Conservation (phyloP, 2,329 filamentous ascomycete genomes). For the Fusarium stilboides region DNA sequence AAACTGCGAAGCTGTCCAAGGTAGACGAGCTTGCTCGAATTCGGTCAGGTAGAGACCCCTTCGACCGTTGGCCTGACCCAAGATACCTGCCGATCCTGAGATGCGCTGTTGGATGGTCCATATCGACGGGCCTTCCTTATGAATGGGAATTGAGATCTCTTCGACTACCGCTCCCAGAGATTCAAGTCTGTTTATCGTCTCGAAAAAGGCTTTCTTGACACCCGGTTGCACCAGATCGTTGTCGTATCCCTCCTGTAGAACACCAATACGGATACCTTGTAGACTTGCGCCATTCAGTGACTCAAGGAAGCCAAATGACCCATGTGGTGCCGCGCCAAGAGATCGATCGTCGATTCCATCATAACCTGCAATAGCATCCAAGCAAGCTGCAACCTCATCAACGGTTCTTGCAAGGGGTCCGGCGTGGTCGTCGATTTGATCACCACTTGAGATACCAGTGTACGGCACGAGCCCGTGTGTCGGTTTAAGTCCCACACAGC, state of each 20-base stretch:
- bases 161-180: conserved; percentile 65
- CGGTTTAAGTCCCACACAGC: conserved; percentile 65
- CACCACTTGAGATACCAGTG: conserved; percentile 64
- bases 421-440: conserved; percentile 66
- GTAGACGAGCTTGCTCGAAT: conserved; percentile 64
- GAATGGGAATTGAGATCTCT: conserved; percentile 66
- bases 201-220: conserved; percentile 59
- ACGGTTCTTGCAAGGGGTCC: conserved; percentile 61
- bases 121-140: conserved; percentile 63
- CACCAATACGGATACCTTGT: conserved; percentile 57
- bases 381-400: conserved; percentile 57
- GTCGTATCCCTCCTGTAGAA: conserved; percentile 63
- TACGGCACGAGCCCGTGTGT: conserved; percentile 67
- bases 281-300: conserved; percentile 4
- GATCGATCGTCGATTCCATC: conserved; percentile 65
- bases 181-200: conserved; percentile 59
- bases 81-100: conserved; percentile 59
- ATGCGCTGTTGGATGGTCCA: conserved; percentile 67
- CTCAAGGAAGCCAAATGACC: conserved; percentile 41
- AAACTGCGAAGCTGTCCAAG: conserved; percentile 64
- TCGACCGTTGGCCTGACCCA: conserved; percentile 62
- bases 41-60: conserved; percentile 65
- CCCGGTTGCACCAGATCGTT: conserved; percentile 56
- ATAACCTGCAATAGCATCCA: conserved; percentile 64
- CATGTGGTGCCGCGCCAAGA: conserved; percentile 52